Evolutionary conservation across 2,329 filamentous ascomycete genomes (phyloP).

Genomic region (Trichoderma brevicompactum): DNA sequence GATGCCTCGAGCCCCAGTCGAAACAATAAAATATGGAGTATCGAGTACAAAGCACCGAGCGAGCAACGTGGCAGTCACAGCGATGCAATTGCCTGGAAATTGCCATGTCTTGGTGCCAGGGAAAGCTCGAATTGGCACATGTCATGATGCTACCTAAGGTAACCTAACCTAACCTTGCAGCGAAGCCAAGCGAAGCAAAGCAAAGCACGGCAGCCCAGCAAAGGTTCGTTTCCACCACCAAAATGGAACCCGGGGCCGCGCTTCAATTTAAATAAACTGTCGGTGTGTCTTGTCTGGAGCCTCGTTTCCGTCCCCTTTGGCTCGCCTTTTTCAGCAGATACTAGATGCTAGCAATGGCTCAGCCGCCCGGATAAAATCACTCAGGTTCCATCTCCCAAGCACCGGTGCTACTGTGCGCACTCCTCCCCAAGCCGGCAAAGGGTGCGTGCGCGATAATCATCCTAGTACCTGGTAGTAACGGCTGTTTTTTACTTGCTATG

Average conservation of each 20-base stretch:
- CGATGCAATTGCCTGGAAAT: too few relatives aligned
- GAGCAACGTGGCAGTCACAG: conserved; percentile 18
- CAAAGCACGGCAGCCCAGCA: too few relatives aligned
- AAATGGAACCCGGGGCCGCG: too few relatives aligned
- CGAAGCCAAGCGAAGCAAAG: too few relatives aligned
- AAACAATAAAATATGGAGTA: conserved; percentile 17
- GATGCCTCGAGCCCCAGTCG: conserved; percentile 2
- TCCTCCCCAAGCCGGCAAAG: conserved; percentile 27
- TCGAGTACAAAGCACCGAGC: conserved; percentile 11
- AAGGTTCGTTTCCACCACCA: too few relatives aligned
- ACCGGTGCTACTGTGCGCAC: conserved; percentile 24
- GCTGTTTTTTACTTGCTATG: too few relatives aligned
- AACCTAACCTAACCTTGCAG: background rate
- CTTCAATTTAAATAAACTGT: background rate
- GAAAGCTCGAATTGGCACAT: conserved; percentile 6
- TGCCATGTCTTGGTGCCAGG: background rate
- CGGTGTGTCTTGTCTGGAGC: background rate
- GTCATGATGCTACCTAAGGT: conserved; percentile 1
- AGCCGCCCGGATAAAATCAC: conserved; percentile 28
- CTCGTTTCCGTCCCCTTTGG: background rate
- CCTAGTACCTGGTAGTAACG: conserved; percentile 12
- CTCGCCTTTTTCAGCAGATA: background rate
- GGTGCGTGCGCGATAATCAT: conserved; percentile 20
- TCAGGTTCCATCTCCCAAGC: conserved; percentile 27
- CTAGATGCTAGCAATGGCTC: conserved; percentile 19